These are phyloP conservation scores for Debaryomyces maramus DNA, from an alignment of 805 yeast species.

Conservation along the genomic window DNA sequence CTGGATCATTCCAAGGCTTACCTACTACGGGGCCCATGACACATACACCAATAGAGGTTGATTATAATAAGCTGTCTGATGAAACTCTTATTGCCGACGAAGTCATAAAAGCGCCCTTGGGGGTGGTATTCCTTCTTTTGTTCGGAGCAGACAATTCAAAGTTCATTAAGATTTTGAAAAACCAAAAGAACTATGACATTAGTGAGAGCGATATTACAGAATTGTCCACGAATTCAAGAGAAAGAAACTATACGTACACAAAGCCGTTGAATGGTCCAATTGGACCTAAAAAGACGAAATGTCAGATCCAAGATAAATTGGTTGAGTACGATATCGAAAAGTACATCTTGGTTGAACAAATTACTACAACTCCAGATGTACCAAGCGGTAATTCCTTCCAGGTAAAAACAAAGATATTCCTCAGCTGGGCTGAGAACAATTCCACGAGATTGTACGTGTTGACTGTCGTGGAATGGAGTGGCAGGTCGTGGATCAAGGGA, in stretches of 20 bases:
- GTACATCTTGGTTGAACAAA: conserved; percentile 51
- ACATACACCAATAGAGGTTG: conserved; percentile 51
- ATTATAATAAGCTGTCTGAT: conserved; percentile 44
- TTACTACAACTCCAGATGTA: conserved; percentile 76
- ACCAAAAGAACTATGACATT: conserved; percentile 65
- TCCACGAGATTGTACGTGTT: conserved; percentile 52
- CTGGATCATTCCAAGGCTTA: conserved; percentile 33
- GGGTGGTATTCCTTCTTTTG: conserved; percentile 55
- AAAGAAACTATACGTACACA: conserved; percentile 55
- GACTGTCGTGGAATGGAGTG: conserved; percentile 67
- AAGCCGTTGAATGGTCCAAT: conserved; percentile 68
- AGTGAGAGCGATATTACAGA: conserved; percentile 43
- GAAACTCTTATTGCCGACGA: conserved; percentile 61
- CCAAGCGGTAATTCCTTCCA: conserved; percentile 73
- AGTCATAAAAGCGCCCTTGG: conserved; percentile 60
- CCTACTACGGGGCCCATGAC: conserved; percentile 44
- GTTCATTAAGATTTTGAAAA: conserved; percentile 45
- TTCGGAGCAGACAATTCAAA: conserved; percentile 60
- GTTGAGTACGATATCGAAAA: conserved; percentile 51
- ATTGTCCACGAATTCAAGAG: conserved; percentile 22
- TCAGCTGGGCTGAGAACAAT: conserved; percentile 65
- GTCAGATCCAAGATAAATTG: conserved; percentile 61
- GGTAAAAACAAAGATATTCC: conserved; percentile 55
- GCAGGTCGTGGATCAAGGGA: conserved; percentile 74
- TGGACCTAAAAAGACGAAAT: conserved; percentile 75